These are phyloP conservation scores for Dactylellina drechsleri DNA, from an alignment of 2,329 filamentous ascomycete genomes.

Conservation along the genomic window DNA sequence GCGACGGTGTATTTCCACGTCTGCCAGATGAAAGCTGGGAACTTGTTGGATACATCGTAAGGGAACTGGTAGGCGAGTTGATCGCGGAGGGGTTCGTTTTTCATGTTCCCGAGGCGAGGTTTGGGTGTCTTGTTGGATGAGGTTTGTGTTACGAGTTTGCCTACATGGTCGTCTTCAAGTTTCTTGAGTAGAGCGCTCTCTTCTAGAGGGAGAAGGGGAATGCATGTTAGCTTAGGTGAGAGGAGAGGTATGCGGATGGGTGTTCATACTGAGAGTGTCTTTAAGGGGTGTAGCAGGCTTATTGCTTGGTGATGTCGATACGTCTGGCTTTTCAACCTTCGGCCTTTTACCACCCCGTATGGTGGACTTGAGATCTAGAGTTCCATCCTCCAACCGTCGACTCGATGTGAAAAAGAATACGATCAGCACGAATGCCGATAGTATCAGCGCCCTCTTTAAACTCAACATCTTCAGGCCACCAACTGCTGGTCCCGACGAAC, in stretches of 20 bases:
- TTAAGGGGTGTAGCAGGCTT: neutral
- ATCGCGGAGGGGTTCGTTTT: slow-evolving; percentile 69
- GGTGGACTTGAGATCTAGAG: slow-evolving; percentile 8
- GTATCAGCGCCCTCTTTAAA: slow-evolving; percentile 46
- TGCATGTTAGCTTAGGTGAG: too few relatives aligned
- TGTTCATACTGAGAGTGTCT: neutral
- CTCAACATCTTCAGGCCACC: slow-evolving; percentile 38
- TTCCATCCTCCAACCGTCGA: slow-evolving; percentile 21
- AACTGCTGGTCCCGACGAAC: slow-evolving; percentile 36
- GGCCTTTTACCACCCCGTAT: slow-evolving; percentile 47
- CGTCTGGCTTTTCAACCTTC: slow-evolving; percentile 19
- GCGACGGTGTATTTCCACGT: slow-evolving; percentile 92
- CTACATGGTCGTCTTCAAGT: slow-evolving; percentile 12
- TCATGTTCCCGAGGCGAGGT: slow-evolving; percentile 38
- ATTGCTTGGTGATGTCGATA: neutral
- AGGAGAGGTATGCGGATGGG: neutral
- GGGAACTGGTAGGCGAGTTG: slow-evolving; percentile 92
- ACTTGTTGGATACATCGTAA: slow-evolving; percentile 87
- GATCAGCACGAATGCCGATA: slow-evolving; percentile 45
- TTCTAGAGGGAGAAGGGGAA: neutral
- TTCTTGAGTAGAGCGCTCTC: slow-evolving; percentile 16
- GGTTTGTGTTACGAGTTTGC: slow-evolving; percentile 40
- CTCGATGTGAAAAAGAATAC: slow-evolving; percentile 52
- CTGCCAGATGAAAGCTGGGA: slow-evolving; percentile 99
- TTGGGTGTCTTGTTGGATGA: slow-evolving; percentile 27